A percentile compares a stretch with the other conserved stretches of the same genome.
phyloP scores from a whole-genome alignment of 306 rosid species.

The Trifolium pratense region DNA sequence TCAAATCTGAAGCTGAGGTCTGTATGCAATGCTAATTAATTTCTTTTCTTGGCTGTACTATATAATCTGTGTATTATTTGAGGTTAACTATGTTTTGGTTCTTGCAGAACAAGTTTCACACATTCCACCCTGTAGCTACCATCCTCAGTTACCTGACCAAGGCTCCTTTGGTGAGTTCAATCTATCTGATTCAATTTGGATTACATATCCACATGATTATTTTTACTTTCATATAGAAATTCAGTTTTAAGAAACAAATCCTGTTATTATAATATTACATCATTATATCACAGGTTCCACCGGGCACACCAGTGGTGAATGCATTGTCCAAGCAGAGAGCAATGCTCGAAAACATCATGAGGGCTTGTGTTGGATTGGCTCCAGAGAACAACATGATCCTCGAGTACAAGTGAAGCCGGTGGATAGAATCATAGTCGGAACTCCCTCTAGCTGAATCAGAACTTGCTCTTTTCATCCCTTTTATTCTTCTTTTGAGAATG shows the following conservation, averaged over 20 bases:
- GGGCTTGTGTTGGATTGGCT: constrained; percentile 98
- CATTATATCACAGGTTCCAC: constrained; percentile 71
- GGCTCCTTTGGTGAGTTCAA: constrained; percentile 90
- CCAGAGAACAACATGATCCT: constrained; percentile 99
- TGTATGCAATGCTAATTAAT: not conserved
- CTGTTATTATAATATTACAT: not conserved
- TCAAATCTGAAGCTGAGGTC: constrained; percentile 92
- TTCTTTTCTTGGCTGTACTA: constrained; percentile 7
- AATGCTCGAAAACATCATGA: constrained; percentile 94
- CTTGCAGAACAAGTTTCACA: constrained; percentile 85
- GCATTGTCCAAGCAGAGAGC: constrained; percentile 98
- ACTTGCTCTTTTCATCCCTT: not conserved
- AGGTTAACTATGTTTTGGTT: not conserved
- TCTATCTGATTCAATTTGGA: constrained; percentile 18
- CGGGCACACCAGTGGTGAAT: constrained; percentile 98
- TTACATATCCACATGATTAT: not conserved
- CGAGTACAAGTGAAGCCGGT: constrained; percentile 80
- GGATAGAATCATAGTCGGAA: constrained; percentile 12
- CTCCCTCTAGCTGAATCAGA: constrained; percentile 16
- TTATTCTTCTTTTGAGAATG: constrained; percentile 5
- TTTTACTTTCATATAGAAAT: constrained; percentile 16
- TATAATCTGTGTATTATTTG: not conserved
- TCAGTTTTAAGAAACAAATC: not conserved
- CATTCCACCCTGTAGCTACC: constrained; percentile 96
- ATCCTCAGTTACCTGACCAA: constrained; percentile 94